phyloP scores from a whole-genome alignment of 1,139 yeast genomes.

The Hyphopichia khmerensis region DNA sequence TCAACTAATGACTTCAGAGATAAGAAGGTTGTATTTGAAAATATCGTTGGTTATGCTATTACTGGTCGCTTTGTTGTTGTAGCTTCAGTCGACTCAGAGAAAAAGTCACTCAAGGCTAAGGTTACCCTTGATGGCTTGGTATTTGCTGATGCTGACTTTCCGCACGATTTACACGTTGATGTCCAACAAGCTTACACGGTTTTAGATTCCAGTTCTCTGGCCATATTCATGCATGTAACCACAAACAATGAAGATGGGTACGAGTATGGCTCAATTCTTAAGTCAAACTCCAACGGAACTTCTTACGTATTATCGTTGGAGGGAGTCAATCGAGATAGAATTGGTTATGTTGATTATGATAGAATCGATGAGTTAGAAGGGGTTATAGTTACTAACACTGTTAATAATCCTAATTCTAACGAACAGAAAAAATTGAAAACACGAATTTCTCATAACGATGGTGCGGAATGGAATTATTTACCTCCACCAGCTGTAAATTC shows the following conservation, averaged over 20 bases:
- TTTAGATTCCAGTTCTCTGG: slow-evolving; percentile 69
- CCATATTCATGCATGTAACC: slow-evolving; percentile 83
- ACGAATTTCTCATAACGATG: slow-evolving; percentile 84
- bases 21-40: slow-evolving; percentile 22
- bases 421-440: slow-evolving; percentile 61
- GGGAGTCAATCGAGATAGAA: slow-evolving; percentile 69
- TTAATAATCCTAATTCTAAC: slow-evolving; percentile 46
- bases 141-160: slow-evolving; percentile 81
- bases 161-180: slow-evolving; percentile 61
- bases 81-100: slow-evolving; percentile 51
- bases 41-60: slow-evolving; percentile 40
- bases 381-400: slow-evolving; percentile 70
- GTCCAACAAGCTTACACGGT: slow-evolving; percentile 82
- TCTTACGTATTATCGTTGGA: slow-evolving; percentile 73
- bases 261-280: slow-evolving; percentile 81
- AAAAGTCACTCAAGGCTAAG: slow-evolving; percentile 54
- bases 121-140: slow-evolving; percentile 80
- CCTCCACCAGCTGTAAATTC: slow-evolving; percentile 68
- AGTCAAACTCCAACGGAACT: slow-evolving; percentile 94
- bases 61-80: slow-evolving; percentile 65
- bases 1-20: slow-evolving; percentile 27
- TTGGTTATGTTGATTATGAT: slow-evolving; percentile 89
- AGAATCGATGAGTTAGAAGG: slow-evolving; percentile 88
- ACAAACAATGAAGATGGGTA: slow-evolving; percentile 48
- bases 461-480: slow-evolving; percentile 79